A percentile compares a stretch with the other conserved stretches of the same genome.
These are phyloP conservation scores for Penicillium sp. DNA, from an alignment of 2,329 filamentous ascomycete species.

Conservation along the genomic window DNA sequence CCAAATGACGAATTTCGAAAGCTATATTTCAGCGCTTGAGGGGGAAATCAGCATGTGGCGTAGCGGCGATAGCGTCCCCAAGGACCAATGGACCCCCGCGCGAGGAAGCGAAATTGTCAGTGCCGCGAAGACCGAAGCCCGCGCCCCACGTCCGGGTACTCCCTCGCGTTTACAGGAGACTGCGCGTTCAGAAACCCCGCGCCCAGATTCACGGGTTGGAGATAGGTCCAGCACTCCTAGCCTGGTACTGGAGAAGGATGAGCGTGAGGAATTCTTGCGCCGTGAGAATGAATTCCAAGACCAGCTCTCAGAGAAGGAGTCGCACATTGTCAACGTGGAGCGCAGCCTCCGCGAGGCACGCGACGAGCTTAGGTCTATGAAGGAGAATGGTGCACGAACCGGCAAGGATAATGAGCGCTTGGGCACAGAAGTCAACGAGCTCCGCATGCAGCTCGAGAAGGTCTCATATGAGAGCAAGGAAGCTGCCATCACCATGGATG, in stretches of 20 bases:
- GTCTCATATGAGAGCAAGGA: slow-evolving; percentile 96
- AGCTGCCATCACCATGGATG: slow-evolving; percentile 95
- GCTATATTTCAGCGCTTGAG: slow-evolving; percentile 79
- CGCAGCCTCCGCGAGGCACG: slow-evolving; percentile 77
- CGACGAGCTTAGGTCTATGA: slow-evolving; percentile 79
- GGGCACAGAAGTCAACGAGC: slow-evolving; percentile 80
- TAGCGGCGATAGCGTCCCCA: slow-evolving; percentile 80
- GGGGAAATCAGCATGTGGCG: slow-evolving; percentile 85
- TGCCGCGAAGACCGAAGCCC: slow-evolving; percentile 48
- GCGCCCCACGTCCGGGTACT: slow-evolving; percentile 43
- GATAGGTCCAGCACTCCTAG: slow-evolving; percentile 86
- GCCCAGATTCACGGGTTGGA: slow-evolving; percentile 65
- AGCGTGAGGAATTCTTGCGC: slow-evolving; percentile 90
- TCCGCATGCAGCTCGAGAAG: slow-evolving; percentile 96
- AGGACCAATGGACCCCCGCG: slow-evolving; percentile 78
- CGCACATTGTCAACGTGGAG: slow-evolving; percentile 73
- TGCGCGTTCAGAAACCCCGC: slow-evolving; percentile 56
- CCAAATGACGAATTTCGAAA: slow-evolving; percentile 84
- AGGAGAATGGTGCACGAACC: slow-evolving; percentile 78
- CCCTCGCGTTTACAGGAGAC: slow-evolving; percentile 44
- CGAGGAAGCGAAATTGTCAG: slow-evolving; percentile 55
- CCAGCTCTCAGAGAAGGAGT: slow-evolving; percentile 90
- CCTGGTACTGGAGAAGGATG: slow-evolving; percentile 87
- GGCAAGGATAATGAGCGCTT: slow-evolving; percentile 89
- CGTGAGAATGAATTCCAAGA: slow-evolving; percentile 97